phyloP scores from a whole-genome alignment of 257 asterid genomes.

The Ocimum tenuiflorum region DNA sequence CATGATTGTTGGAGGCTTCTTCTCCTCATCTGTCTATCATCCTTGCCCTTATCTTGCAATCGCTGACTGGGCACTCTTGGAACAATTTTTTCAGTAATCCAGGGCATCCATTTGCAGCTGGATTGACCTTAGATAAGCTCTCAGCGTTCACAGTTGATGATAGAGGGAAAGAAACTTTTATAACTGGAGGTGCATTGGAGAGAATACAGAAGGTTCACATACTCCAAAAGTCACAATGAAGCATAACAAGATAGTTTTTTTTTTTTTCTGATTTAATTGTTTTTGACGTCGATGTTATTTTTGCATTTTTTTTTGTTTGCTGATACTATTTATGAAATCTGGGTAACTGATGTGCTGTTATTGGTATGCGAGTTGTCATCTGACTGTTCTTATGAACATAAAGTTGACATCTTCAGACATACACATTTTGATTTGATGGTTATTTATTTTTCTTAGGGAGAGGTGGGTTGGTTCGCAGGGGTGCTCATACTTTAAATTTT shows the following conservation, averaged over 20 bases:
- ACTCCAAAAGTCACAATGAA: conserved; percentile 9
- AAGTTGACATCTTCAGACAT: neutral
- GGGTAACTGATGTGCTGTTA: neutral
- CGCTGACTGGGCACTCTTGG: conserved; percentile 13
- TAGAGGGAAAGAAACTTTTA: conserved; percentile 73
- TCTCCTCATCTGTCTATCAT: neutral
- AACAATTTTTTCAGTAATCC: conserved; percentile 56
- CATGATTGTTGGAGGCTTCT: conserved; percentile 16
- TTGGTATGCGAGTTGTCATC: neutral
- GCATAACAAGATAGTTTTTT: neutral
- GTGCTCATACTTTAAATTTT: too few species aligned
- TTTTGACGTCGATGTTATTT: neutral
- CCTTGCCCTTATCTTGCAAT: neutral
- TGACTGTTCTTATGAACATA: neutral
- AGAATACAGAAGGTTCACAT: conserved; percentile 70
- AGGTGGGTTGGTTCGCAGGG: too few species aligned
- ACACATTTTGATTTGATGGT: neutral
- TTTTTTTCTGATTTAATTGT: neutral
- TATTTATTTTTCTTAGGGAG: too few species aligned
- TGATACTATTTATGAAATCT: conserved; percentile 1
- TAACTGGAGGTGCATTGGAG: conserved; percentile 86
- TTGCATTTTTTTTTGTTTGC: neutral
- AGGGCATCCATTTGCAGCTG: conserved; percentile 94
- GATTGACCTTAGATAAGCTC: conserved; percentile 78
- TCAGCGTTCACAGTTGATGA: conserved; percentile 92